Evolutionary conservation across 2,329 filamentous ascomycete species (phyloP).

Genomic region (Chaetomiaceae sp.): DNA sequence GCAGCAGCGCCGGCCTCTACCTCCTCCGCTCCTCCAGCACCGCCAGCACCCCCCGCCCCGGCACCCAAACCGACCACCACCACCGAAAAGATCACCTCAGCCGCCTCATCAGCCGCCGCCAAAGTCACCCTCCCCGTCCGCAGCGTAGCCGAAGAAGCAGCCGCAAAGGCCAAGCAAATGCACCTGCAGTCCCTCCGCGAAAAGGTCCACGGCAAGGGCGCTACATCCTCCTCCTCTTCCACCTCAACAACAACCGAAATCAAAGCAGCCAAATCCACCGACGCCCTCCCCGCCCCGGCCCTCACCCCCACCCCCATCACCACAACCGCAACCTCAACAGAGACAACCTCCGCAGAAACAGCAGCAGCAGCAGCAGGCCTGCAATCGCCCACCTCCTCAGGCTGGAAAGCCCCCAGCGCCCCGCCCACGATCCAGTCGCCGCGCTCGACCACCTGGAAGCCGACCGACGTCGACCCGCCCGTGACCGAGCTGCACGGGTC

Average conservation of each 20-base stretch:
- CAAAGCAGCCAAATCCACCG: not conserved
- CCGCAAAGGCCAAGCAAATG: conserved; percentile 58
- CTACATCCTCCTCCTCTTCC: not conserved
- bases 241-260: conserved; percentile 3
- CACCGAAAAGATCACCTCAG: conserved; percentile 23
- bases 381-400: conserved; percentile 43
- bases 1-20: conserved; percentile 17
- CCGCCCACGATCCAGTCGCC: conserved; percentile 39
- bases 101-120: conserved; percentile 15
- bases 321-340: conserved; percentile 12
- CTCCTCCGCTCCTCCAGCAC: conserved; percentile 23
- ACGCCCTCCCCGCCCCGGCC: not conserved
- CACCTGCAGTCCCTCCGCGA: conserved; percentile 50
- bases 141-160: conserved; percentile 61
- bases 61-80: conserved; percentile 23
- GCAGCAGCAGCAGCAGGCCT: conserved; percentile 30
- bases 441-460: conserved; percentile 36
- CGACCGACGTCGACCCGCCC: conserved; percentile 31
- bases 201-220: conserved; percentile 49
- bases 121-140: conserved; percentile 42
- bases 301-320: not conserved
- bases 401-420: conserved; percentile 35
- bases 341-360: not conserved
- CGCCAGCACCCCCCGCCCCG: conserved; percentile 24
- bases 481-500: conserved; percentile 34